Percentiles rank a stretch among this genome's conserved stretches.
Evolutionary conservation across 2,329 filamentous ascomycete species (phyloP).

Genomic region (Fusarium haematococcum): DNA sequence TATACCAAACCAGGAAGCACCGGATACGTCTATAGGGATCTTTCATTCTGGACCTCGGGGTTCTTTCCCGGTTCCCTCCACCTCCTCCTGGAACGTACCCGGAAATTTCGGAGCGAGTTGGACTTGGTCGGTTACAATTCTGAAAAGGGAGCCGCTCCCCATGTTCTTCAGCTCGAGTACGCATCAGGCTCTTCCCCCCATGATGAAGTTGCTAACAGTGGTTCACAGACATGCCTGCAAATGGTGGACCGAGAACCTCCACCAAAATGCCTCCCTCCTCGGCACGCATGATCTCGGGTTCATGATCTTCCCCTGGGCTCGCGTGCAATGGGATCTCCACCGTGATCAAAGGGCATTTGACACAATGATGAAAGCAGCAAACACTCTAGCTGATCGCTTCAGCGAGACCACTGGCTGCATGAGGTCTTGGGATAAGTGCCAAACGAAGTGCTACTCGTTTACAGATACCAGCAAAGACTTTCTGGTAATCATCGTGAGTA

Average conservation of each 20-base stretch:
- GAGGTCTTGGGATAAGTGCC: slow-evolving; percentile 58
- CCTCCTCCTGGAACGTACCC: slow-evolving; percentile 48
- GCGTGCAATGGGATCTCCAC: slow-evolving; percentile 53
- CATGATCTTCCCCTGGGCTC: slow-evolving; percentile 56
- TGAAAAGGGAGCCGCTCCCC: not conserved
- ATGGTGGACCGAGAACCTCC: slow-evolving; percentile 37
- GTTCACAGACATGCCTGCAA: not conserved
- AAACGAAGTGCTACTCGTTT: slow-evolving; percentile 54
- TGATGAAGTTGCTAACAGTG: not conserved
- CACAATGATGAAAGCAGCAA: slow-evolving; percentile 50
- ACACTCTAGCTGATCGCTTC: slow-evolving; percentile 53
- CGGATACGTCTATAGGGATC: slow-evolving; percentile 53
- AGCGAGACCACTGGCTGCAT: slow-evolving; percentile 50
- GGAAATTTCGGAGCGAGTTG: slow-evolving; percentile 40
- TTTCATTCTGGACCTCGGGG: slow-evolving; percentile 56
- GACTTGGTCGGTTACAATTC: not conserved
- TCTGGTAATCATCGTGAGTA: slow-evolving; percentile 55
- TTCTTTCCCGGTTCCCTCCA: slow-evolving; percentile 55
- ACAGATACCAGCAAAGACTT: slow-evolving; percentile 51
- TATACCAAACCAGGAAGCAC: slow-evolving; percentile 52
- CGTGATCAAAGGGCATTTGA: slow-evolving; percentile 50
- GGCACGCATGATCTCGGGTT: slow-evolving; percentile 59
- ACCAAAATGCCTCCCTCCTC: slow-evolving; percentile 49
- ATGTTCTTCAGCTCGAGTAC: not conserved
- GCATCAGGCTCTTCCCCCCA: not conserved